Evolutionary conservation across 2,329 filamentous ascomycete species (phyloP).

Genomic region (Dactylellina leptospora): DNA sequence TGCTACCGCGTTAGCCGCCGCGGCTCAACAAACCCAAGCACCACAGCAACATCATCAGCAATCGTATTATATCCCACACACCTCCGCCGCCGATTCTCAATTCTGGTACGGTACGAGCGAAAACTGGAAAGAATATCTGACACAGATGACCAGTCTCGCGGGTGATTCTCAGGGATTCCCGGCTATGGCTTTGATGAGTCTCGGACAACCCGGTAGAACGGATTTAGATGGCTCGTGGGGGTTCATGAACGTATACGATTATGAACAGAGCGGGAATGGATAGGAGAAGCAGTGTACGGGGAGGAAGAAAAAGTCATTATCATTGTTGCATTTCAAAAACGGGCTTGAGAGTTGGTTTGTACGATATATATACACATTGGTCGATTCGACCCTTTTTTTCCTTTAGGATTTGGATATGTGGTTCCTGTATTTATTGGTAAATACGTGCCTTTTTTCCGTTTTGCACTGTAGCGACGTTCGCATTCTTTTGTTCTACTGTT

Average conservation of each 20-base stretch:
- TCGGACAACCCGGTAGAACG: conserved; percentile 36
- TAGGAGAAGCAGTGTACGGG: neutral
- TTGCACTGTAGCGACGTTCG: conserved; percentile 6
- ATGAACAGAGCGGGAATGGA: conserved; percentile 13
- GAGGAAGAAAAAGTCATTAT: too few species aligned
- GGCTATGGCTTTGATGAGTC: conserved; percentile 49
- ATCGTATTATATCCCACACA: conserved; percentile 37
- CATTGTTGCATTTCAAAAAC: neutral
- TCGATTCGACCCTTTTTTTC: neutral
- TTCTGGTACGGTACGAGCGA: conserved; percentile 40
- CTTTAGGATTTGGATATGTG: neutral
- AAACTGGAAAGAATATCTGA: conserved; percentile 49
- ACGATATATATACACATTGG: neutral
- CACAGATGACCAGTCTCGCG: conserved; percentile 46
- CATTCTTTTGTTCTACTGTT: neutral
- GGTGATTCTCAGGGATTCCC: conserved; percentile 36
- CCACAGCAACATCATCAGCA: conserved; percentile 15
- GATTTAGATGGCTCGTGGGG: conserved; percentile 44
- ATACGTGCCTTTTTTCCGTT: neutral
- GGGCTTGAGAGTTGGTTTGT: neutral
- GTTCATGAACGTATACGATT: conserved; percentile 50
- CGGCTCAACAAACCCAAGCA: conserved; percentile 14
- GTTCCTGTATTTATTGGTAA: neutral
- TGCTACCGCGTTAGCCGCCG: conserved; percentile 26
- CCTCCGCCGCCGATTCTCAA: conserved; percentile 7